phyloP scores from a whole-genome alignment of 2,329 filamentous ascomycete species.

The Sarocladium kiliense region DNA sequence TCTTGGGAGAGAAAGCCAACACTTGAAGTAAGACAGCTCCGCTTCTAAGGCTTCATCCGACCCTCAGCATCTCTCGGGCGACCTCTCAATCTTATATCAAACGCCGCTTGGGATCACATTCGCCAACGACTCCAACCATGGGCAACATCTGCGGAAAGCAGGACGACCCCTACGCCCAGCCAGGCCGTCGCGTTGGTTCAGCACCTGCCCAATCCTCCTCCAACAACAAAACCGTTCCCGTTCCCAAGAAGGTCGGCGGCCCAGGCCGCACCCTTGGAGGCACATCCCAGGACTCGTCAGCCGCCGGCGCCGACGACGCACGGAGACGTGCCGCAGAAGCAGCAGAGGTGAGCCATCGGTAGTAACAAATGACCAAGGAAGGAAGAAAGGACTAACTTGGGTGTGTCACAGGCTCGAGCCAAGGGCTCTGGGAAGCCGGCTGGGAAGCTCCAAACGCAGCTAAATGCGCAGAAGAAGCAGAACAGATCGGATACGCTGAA shows the following conservation, averaged over 20 bases:
- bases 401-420: constrained; percentile 68
- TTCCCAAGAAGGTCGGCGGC: constrained; percentile 48
- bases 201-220: constrained; percentile 25
- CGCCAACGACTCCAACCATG: too few relatives aligned
- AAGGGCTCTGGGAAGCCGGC: constrained; percentile 52
- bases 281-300: constrained; percentile 13
- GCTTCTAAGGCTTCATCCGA: too few relatives aligned
- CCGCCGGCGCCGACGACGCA: constrained; percentile 47
- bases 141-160: constrained; percentile 83
- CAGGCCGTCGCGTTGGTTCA: constrained; percentile 64
- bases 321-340: constrained; percentile 71
- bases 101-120: too few relatives aligned
- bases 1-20: too few relatives aligned
- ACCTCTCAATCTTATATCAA: too few relatives aligned
- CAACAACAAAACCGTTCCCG: constrained; percentile 43
- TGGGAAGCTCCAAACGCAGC: constrained; percentile 65
- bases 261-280: constrained; percentile 62
- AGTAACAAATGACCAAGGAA: too few relatives aligned
- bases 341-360: constrained; percentile 63
- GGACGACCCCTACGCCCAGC: constrained; percentile 64
- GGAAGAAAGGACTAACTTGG: too few relatives aligned
- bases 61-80: background rate
- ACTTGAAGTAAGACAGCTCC: too few relatives aligned
- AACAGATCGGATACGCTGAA: constrained; percentile 64
- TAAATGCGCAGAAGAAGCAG: constrained; percentile 72